phyloP scores from a whole-genome alignment of 805 yeast species.

The Yamadazyma paraphyllophila region DNA sequence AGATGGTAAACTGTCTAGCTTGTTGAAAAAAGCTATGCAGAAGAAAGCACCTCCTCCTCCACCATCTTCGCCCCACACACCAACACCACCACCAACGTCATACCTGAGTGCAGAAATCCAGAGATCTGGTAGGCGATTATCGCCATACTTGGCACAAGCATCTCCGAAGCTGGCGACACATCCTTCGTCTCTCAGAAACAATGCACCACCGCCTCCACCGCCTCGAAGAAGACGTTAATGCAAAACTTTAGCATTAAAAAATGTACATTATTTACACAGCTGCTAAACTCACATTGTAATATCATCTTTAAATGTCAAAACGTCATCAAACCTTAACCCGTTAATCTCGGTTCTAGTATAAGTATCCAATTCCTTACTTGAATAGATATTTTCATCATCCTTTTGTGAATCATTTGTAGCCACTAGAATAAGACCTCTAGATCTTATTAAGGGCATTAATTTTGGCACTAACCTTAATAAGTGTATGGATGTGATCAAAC shows the following conservation, averaged over 20 bases:
- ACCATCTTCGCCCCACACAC: conserved; percentile 16
- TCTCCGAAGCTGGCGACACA: too few species aligned
- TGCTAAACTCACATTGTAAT: conserved; percentile 23
- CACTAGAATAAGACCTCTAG: conserved; percentile 81
- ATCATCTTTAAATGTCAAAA: conserved; percentile 65
- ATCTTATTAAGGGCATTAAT: conserved; percentile 68
- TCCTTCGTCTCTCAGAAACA: not conserved
- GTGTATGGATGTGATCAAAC: conserved; percentile 73
- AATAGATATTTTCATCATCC: conserved; percentile 21
- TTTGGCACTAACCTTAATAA: conserved; percentile 72
- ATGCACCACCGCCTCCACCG: conserved; percentile 33
- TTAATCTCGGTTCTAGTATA: conserved; percentile 52
- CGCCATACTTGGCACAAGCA: not conserved
- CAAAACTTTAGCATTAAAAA: not conserved
- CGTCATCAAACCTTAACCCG: conserved; percentile 63
- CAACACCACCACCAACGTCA: not conserved
- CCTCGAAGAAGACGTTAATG: conserved; percentile 23
- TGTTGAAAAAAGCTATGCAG: conserved; percentile 25
- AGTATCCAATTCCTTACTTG: conserved; percentile 30
- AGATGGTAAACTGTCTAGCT: not conserved
- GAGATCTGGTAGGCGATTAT: not conserved
- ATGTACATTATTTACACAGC: not conserved
- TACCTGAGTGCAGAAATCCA: not conserved
- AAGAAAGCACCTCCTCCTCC: conserved; percentile 45
- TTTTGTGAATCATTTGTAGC: conserved; percentile 49